These are phyloP conservation scores for Chlorencoelia australis DNA, from an alignment of 2,329 filamentous ascomycete species.

Conservation along the genomic window DNA sequence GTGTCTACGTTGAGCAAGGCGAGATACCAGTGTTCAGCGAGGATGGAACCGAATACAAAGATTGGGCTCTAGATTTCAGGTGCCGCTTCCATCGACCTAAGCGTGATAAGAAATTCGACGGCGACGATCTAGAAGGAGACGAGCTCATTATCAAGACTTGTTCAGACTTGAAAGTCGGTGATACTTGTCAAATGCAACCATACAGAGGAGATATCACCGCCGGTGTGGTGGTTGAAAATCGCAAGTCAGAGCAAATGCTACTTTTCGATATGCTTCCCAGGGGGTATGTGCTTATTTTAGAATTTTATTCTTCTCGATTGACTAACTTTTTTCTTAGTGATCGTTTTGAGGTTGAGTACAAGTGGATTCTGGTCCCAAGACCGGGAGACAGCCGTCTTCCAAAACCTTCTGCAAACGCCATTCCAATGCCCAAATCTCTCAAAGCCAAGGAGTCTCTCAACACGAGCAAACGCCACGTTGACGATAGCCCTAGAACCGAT, in stretches of 20 bases:
- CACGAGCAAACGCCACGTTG: conserved; percentile 47
- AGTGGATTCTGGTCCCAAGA: conserved; percentile 68
- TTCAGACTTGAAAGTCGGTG: conserved; percentile 55
- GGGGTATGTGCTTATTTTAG: conserved; percentile 63
- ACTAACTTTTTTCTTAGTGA: conserved; percentile 46
- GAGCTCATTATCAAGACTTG: conserved; percentile 60
- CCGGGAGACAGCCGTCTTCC: conserved; percentile 59
- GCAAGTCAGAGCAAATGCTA: conserved; percentile 61
- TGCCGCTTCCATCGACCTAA: conserved; percentile 91
- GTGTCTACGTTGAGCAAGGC: conserved; percentile 82
- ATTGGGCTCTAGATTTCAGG: conserved; percentile 84
- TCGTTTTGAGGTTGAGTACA: conserved; percentile 71
- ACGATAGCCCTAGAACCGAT: conserved; percentile 54
- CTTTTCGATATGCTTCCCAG: conserved; percentile 77
- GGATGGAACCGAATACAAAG: conserved; percentile 84
- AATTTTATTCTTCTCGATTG: conserved; percentile 5
- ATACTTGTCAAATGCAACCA: conserved; percentile 81
- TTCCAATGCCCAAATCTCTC: conserved; percentile 56
- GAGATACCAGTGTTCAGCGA: conserved; percentile 80
- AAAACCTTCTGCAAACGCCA: conserved; percentile 64
- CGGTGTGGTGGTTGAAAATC: conserved; percentile 77
- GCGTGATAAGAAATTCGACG: conserved; percentile 65
- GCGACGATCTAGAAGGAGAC: conserved; percentile 60
- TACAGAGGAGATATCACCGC: conserved; percentile 82
- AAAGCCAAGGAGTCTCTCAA: conserved; percentile 59